Evolutionary conservation across 2,329 filamentous ascomycete species (phyloP).

Genomic region (Ceratocystis eucalypticola): DNA sequence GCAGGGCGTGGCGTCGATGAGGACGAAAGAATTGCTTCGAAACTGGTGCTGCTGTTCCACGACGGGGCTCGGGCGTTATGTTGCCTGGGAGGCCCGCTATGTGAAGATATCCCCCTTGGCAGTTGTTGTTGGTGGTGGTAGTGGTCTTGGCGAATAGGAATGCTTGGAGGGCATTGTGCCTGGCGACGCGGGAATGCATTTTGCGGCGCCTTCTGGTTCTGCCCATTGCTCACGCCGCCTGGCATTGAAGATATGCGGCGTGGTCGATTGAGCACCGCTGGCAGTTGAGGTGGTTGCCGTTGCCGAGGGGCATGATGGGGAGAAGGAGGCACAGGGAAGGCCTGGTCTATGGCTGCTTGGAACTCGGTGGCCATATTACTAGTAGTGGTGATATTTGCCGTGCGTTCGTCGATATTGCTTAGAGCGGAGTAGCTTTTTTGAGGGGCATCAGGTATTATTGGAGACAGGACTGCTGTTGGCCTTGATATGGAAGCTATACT

Average conservation of each 20-base stretch:
- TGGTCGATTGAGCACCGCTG: constrained; percentile 27
- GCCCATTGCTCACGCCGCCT: constrained; percentile 13
- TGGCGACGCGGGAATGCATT: constrained; percentile 24
- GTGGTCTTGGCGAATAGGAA: background rate
- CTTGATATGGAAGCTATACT: background rate
- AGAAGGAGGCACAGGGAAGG: background rate
- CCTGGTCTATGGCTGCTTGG: constrained; percentile 7
- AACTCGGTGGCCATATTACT: constrained; percentile 6
- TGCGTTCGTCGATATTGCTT: constrained; percentile 9
- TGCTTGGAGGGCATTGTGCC: constrained; percentile 21
- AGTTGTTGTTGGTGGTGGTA: background rate
- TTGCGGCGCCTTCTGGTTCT: background rate
- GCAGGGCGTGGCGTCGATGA: constrained; percentile 19
- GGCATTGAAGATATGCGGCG: constrained; percentile 27
- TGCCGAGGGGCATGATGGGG: background rate
- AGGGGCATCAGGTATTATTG: background rate
- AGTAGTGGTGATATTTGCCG: background rate
- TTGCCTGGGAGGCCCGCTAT: constrained; percentile 6
- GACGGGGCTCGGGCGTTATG: constrained; percentile 23
- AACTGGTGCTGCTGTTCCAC: constrained; percentile 25
- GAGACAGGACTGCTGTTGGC: background rate
- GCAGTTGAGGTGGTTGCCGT: background rate
- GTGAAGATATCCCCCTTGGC: too few relatives aligned
- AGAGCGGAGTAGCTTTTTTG: background rate
- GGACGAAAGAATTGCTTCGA: constrained; percentile 29